Percentiles rank a stretch among this genome's conserved stretches.
Conservation (phyloP, 1,284 basidiomycete species). For the Trametes versicolor region DNA sequence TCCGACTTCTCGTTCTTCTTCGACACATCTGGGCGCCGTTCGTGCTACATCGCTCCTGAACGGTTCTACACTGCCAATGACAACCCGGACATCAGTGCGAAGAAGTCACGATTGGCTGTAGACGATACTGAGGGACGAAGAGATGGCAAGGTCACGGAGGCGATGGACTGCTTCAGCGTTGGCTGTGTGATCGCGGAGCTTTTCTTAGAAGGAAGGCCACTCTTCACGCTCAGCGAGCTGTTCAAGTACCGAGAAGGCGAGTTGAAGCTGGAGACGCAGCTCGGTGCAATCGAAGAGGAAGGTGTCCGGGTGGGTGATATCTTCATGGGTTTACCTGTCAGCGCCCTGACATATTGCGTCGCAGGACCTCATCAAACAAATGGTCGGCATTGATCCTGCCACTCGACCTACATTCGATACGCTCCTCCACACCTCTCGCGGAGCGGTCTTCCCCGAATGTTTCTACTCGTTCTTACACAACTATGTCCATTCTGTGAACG, state of each 20-base stretch:
- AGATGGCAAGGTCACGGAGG: slow-evolving; percentile 89
- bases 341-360: slow-evolving; percentile 24
- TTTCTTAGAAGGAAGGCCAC: slow-evolving; percentile 93
- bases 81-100: slow-evolving; percentile 75
- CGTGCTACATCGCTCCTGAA: slow-evolving; percentile 97
- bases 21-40: slow-evolving; percentile 92
- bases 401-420: slow-evolving; percentile 86
- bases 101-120: slow-evolving; percentile 60
- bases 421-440: slow-evolving; percentile 82
- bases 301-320: slow-evolving; percentile 76
- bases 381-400: slow-evolving; percentile 87
- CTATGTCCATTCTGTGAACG: slow-evolving; percentile 85
- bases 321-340: background rate
- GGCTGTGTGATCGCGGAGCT: slow-evolving; percentile 98
- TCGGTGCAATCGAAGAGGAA: slow-evolving; percentile 84
- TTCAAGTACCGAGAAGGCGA: slow-evolving; percentile 95
- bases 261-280: slow-evolving; percentile 77
- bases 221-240: slow-evolving; percentile 95
- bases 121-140: slow-evolving; percentile 58
- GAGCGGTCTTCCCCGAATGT: slow-evolving; percentile 87
- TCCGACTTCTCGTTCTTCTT: slow-evolving; percentile 99
- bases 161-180: slow-evolving; percentile 97
- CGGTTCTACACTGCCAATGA: slow-evolving; percentile 87
- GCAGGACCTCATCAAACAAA: slow-evolving; percentile 87
- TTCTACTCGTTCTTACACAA: slow-evolving; percentile 96